These are phyloP conservation scores for Salvia splendens DNA, from an alignment of 257 asterid genomes.

Conservation along the genomic window DNA sequence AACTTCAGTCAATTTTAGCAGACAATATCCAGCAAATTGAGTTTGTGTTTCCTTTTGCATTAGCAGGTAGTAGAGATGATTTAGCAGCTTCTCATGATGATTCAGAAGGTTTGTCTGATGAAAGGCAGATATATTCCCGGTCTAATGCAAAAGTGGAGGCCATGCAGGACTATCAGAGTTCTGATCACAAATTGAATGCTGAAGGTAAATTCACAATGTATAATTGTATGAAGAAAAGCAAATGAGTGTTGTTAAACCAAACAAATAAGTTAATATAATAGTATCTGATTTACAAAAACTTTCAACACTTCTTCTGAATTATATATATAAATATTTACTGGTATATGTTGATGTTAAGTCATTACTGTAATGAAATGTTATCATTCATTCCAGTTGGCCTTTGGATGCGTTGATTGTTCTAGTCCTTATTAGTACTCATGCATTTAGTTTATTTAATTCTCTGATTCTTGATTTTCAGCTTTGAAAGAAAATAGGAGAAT, in stretches of 20 bases:
- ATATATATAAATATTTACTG: neutral
- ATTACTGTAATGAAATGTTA: conserved; percentile 4
- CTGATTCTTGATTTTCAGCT: conserved; percentile 18
- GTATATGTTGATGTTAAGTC: neutral
- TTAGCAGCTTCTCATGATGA: conserved; percentile 48
- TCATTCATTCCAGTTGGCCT: neutral
- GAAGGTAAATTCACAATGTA: conserved; percentile 21
- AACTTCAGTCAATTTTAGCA: conserved; percentile 10
- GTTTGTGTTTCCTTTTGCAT: conserved; percentile 31
- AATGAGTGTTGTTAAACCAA: neutral
- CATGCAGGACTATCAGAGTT: conserved; percentile 41
- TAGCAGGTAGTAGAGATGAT: conserved; percentile 74
- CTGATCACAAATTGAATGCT: conserved; percentile 35
- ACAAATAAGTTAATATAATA: neutral
- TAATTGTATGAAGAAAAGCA: neutral
- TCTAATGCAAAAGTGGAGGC: conserved; percentile 44
- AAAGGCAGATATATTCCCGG: conserved; percentile 39
- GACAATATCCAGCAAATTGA: conserved; percentile 8
- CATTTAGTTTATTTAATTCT: neutral
- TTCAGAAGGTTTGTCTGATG: conserved; percentile 43
- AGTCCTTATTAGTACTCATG: neutral
- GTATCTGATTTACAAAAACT: neutral
- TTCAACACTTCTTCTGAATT: neutral
- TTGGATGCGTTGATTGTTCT: neutral
- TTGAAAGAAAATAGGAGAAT: conserved; percentile 24